Base-by-base conservation (phyloP, 1,139 yeast species). In the Schwanniomyces etchellsii region DNA sequence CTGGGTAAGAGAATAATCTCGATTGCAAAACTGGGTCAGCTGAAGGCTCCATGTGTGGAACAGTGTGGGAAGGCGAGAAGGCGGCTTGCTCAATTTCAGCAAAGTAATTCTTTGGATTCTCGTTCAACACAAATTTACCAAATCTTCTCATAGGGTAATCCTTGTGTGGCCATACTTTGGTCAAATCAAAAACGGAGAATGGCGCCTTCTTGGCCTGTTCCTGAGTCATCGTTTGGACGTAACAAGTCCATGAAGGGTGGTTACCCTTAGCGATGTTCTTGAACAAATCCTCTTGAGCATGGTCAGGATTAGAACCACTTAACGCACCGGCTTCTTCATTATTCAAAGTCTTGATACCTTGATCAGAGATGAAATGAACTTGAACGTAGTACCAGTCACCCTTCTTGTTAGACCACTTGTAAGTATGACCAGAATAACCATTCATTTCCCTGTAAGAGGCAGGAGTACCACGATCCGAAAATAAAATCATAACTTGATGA, bases 21-120 rank as follows among this genome's bases (percentile, higher is more conserved):
- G 88, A 76, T 64, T 84, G 95, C 56, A 84, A 68, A 29, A 84
- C 94, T 30, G 94, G 93, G 55, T 84, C 95, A 44, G 88, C 88
- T 29, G 88, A 77, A 31, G 95, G 74, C 58, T 81, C 86, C 71
- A 81, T 77, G 46, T 81, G 84, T 35, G 94, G 94, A 35, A 84
- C 85, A 23, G 88, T 75, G 60, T 84, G 86, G 25, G 88, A 73
- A 38, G 95, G 95, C 28, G 88, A 70, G 61, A 83, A 81, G 10
- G 89, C 89, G 41, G 81, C 81, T 60, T 81, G 89, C 60, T 81
- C 91, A 47, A 80, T 78, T 55, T 81, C 89, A 44, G 86, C 86
- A 60, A 80, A 81, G 64, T 80, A 81, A 60, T 81, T 81, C 56
- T 74, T 63, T 42, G 88, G 84, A 64, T 81, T 81, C 57, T 74